Evolutionary conservation across 805 yeast species (phyloP), one percentile per base, ranked within the genome.

Genomic region (Saturnispora halmiae): DNA sequence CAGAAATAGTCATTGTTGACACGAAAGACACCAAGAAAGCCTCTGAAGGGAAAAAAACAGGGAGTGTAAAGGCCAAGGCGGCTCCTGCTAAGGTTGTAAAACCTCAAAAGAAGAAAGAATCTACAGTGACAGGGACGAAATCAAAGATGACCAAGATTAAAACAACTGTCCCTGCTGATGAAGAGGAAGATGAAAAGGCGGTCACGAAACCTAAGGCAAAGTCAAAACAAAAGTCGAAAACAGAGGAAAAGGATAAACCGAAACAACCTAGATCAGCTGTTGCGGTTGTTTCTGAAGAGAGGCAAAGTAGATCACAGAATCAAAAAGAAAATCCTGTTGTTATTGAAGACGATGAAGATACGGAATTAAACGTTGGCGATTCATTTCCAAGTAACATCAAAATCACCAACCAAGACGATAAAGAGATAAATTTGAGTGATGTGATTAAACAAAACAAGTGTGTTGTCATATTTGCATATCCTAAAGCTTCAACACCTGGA

Each of bases 401-500:
- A 10, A 11, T 45, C 5, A 36, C 29, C 40, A 77, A 84, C 54
- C 90, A 90, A 59, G 80, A 81, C 47, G 52, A 47, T 2, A 37
- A 51, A 15, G 34, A 41, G 3, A 49, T 63, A 29, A 46, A 57
- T 25, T 42, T 62, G 13, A 37, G 38, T 11, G 47, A 56, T 20
- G 41, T 55, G 15, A 58, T 63, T 0, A 50, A 51, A 9, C 38
- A 49, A 6, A 44, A 72, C 28, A 60, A 65, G 15, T 61, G 75
- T 11, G 68, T 78, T 22, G 65, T 78, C 16, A 64, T 76, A 20
- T 76, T 79, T 60, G 82, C 95, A 15, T 90, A 88, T 56, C 97
- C 97, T 40, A 80, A 72, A 55, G 97, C 97, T 0, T 77, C 82
- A 20, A 90, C 97, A 1, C 95, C 96, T 1, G 98, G 98, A 3